phyloP scores from a whole-genome alignment of 2,329 filamentous ascomycete genomes.

The Ascochyta fabae region DNA sequence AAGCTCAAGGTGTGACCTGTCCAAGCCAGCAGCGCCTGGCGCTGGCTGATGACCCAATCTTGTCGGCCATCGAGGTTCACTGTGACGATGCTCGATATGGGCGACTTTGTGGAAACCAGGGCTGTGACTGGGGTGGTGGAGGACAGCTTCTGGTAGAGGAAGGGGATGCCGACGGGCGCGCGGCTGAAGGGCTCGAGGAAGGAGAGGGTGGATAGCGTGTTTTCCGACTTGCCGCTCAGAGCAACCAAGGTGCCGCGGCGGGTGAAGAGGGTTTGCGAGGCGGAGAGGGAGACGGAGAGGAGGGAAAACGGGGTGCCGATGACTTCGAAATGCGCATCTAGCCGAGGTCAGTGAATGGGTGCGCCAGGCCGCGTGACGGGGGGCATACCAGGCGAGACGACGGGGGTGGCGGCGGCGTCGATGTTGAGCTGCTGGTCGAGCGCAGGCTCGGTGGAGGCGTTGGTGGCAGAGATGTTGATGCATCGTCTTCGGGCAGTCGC shows the following conservation, averaged over 20 bases:
- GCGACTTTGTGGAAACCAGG: slow-evolving; percentile 85
- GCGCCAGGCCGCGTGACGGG: neutral
- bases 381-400: slow-evolving; percentile 37
- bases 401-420: slow-evolving; percentile 28
- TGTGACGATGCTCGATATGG: slow-evolving; percentile 84
- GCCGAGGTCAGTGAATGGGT: neutral
- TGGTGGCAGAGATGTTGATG: slow-evolving; percentile 56
- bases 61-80: slow-evolving; percentile 90
- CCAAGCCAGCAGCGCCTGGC: slow-evolving; percentile 92
- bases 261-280: slow-evolving; percentile 92
- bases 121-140: slow-evolving; percentile 88
- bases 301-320: slow-evolving; percentile 91
- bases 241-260: slow-evolving; percentile 89
- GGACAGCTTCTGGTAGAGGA: slow-evolving; percentile 88
- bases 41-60: slow-evolving; percentile 93
- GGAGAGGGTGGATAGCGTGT: slow-evolving; percentile 88
- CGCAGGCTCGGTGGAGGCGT: slow-evolving; percentile 49
- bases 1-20: slow-evolving; percentile 85
- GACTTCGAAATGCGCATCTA: slow-evolving; percentile 95
- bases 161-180: slow-evolving; percentile 83
- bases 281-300: slow-evolving; percentile 88
- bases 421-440: slow-evolving; percentile 40
- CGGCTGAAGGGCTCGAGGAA: slow-evolving; percentile 83
- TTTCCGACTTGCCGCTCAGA: slow-evolving; percentile 87
- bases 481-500: slow-evolving; percentile 39